Evolutionary conservation across 2,329 filamentous ascomycete genomes (phyloP).

Genomic region (Thermomyces lanuginosus): DNA sequence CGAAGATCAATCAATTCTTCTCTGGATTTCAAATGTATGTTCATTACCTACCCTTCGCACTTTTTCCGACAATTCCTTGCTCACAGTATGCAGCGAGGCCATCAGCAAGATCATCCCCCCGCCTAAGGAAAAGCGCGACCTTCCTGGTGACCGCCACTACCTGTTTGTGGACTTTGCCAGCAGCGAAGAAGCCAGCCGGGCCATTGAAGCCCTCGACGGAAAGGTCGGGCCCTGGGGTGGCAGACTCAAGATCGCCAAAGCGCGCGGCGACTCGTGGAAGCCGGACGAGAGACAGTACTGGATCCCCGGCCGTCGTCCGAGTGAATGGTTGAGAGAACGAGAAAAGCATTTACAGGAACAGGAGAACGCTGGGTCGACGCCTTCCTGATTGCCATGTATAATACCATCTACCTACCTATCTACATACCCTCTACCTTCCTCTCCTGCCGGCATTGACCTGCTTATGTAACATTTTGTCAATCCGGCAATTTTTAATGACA

Average conservation of each 20-base stretch:
- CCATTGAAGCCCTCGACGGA: constrained; percentile 31
- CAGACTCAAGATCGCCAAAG: constrained; percentile 23
- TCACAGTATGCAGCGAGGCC: constrained; percentile 19
- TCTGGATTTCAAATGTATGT: constrained; percentile 27
- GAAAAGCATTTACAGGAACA: too few relatives aligned
- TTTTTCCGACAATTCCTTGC: background rate
- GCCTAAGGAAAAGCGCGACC: constrained; percentile 37
- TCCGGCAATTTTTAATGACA: too few relatives aligned
- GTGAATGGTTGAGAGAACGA: too few relatives aligned
- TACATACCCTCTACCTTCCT: too few relatives aligned
- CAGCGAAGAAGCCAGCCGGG: constrained; percentile 37
- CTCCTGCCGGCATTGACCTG: too few relatives aligned
- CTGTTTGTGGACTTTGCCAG: constrained; percentile 49
- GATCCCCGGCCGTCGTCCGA: too few relatives aligned
- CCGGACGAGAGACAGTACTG: constrained; percentile 14
- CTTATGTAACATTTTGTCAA: too few relatives aligned
- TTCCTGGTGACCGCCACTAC: constrained; percentile 43
- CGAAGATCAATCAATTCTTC: constrained; percentile 30
- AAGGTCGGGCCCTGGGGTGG: constrained; percentile 25
- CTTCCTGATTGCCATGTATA: too few relatives aligned
- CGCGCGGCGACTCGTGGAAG: constrained; percentile 21
- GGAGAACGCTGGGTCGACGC: too few relatives aligned
- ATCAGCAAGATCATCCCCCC: constrained; percentile 42
- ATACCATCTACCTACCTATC: too few relatives aligned
- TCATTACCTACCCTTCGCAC: background rate